These are phyloP conservation scores for Colletotrichum cereale DNA, from an alignment of 2,329 filamentous ascomycete species.

Conservation along the genomic window DNA sequence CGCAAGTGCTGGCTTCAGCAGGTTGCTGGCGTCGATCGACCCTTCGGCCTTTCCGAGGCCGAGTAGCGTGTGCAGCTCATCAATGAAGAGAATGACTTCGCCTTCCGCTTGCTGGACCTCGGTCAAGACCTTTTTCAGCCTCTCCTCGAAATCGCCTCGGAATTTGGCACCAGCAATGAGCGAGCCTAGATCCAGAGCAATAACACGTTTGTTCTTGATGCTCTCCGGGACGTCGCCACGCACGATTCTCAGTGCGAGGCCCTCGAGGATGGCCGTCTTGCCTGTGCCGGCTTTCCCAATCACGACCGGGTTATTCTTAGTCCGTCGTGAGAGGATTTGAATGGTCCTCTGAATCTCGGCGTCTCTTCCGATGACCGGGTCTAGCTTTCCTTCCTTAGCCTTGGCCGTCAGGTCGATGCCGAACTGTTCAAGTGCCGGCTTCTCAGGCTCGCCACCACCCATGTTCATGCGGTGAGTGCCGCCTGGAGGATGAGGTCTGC, in stretches of 20 bases:
- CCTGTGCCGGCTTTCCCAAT: constrained; percentile 92
- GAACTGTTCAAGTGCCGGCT: constrained; percentile 90
- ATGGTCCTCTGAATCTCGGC: constrained; percentile 94
- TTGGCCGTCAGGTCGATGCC: constrained; percentile 90
- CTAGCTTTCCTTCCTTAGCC: constrained; percentile 89
- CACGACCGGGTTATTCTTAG: constrained; percentile 96
- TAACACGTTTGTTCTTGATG: constrained; percentile 92
- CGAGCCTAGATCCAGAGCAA: constrained; percentile 88
- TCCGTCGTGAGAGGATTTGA: constrained; percentile 90
- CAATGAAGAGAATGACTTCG: constrained; percentile 92
- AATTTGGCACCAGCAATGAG: constrained; percentile 97
- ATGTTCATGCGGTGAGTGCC: constrained; percentile 96
- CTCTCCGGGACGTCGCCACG: constrained; percentile 94
- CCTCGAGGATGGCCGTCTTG: constrained; percentile 94
- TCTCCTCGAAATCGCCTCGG: constrained; percentile 94
- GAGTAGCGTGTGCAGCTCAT: constrained; percentile 91
- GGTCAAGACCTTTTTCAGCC: constrained; percentile 89
- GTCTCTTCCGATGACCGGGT: constrained; percentile 95
- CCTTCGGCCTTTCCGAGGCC: constrained; percentile 96
- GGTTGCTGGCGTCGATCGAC: constrained; percentile 94
- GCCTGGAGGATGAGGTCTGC: constrained; percentile 86
- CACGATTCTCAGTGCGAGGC: constrained; percentile 89
- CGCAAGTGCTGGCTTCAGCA: constrained; percentile 93
- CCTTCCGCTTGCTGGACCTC: constrained; percentile 93
- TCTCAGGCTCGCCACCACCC: constrained; percentile 78